Evolutionary conservation across 2,329 filamentous ascomycete species (phyloP), one percentile per base, ranked within the genome.

Genomic region (Aspergillus bombycis): DNA sequence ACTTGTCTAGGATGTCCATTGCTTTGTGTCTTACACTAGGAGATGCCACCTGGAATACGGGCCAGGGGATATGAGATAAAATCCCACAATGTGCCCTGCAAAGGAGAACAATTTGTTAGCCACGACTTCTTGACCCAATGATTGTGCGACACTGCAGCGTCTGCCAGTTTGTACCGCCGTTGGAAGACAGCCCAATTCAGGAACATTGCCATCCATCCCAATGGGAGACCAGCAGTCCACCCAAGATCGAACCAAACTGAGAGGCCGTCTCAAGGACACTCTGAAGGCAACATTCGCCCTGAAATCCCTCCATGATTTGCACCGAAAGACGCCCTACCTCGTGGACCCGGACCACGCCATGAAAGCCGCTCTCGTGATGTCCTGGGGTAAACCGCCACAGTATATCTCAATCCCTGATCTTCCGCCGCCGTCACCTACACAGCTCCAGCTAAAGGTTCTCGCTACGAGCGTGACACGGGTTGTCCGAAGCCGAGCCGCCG

Each of bases 401-500:
- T 43, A 19, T 9, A 41, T 10, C 10, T 41, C 58, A 2, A 21
- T 26, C 32, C 21, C 58, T 11, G 58, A 53, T 3, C 58, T 34
- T 12, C 58, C 58, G 3, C 23, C 48, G 3, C 58, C 58, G 10
- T 32, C 58, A 8, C 23, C 58, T 7, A 10, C 30, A 2, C 34
- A 60, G 38, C 21, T 60, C 7, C 58, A 60, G 36, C 46, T 60
- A 11, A 60, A 43, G n/a, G 36, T 60, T 0, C 30, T 60, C 4
- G 48, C 58, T 21, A 34, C 28, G 3, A 45, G 58, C 11, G 34
- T 60, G 12, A 46, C 58, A 16, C 58, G 32, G 0, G 58, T 60
- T 3, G 58, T 55, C 7, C 34, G 36, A 32, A 14, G 19, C n/a
- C 58, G 58, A 12, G 58, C 58, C 1, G 36, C 48, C 9, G 34